Conservation (phyloP, 2,329 filamentous ascomycete species). For the Aspergillus quadricinctus region DNA sequence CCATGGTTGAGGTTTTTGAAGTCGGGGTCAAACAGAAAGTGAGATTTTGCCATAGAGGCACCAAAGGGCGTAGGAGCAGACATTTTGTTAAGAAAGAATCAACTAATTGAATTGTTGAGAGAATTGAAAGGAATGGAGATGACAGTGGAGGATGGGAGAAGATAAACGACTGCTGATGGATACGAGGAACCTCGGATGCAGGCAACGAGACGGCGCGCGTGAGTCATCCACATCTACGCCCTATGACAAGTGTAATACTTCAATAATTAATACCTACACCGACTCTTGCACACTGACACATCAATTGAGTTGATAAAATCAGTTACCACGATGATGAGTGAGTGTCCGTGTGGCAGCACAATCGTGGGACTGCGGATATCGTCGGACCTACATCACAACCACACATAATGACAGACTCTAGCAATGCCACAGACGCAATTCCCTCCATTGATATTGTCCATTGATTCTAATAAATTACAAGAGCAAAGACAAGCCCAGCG, state of each 20-base stretch:
- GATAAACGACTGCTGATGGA: background rate
- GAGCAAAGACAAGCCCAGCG: background rate
- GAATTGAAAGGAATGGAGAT: background rate
- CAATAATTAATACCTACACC: no score
- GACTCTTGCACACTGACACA: background rate
- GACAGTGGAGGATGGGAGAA: background rate
- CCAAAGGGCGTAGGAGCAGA: slow-evolving; percentile 43
- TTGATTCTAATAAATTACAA: background rate
- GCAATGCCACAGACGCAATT: background rate
- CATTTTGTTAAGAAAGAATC: background rate
- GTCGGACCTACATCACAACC: background rate
- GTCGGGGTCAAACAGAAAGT: slow-evolving; percentile 66
- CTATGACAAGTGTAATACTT: background rate
- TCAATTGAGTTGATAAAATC: background rate
- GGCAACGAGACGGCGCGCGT: background rate
- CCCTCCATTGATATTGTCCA: background rate
- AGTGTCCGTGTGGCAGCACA: no score
- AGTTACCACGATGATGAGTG: background rate
- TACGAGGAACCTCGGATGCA: background rate
- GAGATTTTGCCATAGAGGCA: slow-evolving; percentile 49
- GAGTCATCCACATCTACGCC: background rate
- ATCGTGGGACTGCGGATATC: background rate
- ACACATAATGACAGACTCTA: background rate
- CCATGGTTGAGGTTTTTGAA: slow-evolving; percentile 77
- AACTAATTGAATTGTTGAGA: background rate